Evolutionary conservation across 495 filamentous ascomycete genomes (phyloP), one percentile per base, ranked within the genome.

Genomic region (Neurospora intermedia): DNA sequence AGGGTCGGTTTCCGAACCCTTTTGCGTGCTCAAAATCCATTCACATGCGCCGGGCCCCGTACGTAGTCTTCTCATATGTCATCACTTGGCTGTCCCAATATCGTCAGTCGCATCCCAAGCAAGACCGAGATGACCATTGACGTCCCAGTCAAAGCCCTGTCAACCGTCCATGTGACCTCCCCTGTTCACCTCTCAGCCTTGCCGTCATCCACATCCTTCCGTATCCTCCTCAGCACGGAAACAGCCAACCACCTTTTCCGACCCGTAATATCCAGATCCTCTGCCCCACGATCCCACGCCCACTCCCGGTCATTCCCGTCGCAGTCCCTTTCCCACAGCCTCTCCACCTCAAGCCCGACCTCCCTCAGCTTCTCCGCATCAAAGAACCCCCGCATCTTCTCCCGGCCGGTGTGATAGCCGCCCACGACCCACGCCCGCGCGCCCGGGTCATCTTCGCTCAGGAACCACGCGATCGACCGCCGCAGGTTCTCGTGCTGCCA

Each of bases 381-480:
- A 78, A 95, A 96, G 82, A 97, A 97, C 1, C 80, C 81, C 1
- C 84, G 85, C 79, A 97, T 85, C 77, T 91, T 91, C 10, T 81
- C 84, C 62, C 94, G 83, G 0, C 93, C 94, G 0, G 94, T 97
- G 81, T 98, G 94, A 75, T 97, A 95, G 0, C 92, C 92, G 1
- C 89, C 91, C 23, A 94, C 84, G 10, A 91, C 87, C 84, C 90
- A 91, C 10, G 91, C 86, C 43, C 86, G 80, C 0, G 90, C 89
- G 2, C 78, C 78, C 0, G 83, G 80, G 4, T 83, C 85, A 7
- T 74, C 75, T 16, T 70, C 73, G 13, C 27, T 62, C 43, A 97
- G 85, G 80, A 97, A 96, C 82, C 90, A 90, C 15, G 83, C 80
- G 79, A 97, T 89, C 10, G 91, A 93, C 27, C 80, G 81, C 48